Conservation (phyloP, 345 rosid species). For the Diplotaxis tenuifolia region DNA sequence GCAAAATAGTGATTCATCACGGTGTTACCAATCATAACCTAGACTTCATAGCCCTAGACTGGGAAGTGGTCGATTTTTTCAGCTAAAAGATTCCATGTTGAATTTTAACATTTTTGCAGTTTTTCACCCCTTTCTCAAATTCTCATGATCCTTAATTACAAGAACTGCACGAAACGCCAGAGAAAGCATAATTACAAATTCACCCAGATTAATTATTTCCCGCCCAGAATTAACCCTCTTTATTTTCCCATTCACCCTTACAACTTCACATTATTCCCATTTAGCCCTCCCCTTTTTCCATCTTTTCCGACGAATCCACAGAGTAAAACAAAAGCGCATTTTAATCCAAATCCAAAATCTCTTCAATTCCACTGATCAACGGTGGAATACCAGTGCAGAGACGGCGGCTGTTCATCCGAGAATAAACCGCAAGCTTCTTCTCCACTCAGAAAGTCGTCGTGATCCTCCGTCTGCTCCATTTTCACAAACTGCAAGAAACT, state of each 20-base stretch:
- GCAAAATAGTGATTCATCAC: too few relatives aligned
- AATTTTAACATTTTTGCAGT: not conserved
- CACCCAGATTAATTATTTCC: constrained; percentile 27
- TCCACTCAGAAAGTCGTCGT: constrained; percentile 61
- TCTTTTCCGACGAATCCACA: not conserved
- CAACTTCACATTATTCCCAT: constrained; percentile 12
- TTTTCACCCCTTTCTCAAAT: constrained; percentile 1
- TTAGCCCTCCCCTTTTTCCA: constrained; percentile 4
- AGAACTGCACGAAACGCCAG: constrained; percentile 21
- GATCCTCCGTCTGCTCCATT: constrained; percentile 84
- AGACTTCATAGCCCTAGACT: too few relatives aligned
- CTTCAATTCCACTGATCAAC: constrained; percentile 34
- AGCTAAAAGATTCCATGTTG: not conserved
- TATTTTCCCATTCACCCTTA: constrained; percentile 6
- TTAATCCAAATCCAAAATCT: constrained; percentile 28
- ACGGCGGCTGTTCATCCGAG: constrained; percentile 88
- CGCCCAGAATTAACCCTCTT: constrained; percentile 10
- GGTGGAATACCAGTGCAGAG: constrained; percentile 69
- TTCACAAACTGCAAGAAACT: constrained; percentile 60
- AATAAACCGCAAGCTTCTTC: constrained; percentile 81
- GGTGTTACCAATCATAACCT: too few relatives aligned
- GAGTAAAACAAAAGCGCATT: not conserved
- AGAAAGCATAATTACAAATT: constrained; percentile 31
- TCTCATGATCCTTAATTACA: constrained; percentile 21
- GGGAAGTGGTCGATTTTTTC: too few relatives aligned